These are phyloP conservation scores for Tetrahymena thermophila DNA, from an alignment of 73 alveolate species.

Conservation along the genomic window DNA sequence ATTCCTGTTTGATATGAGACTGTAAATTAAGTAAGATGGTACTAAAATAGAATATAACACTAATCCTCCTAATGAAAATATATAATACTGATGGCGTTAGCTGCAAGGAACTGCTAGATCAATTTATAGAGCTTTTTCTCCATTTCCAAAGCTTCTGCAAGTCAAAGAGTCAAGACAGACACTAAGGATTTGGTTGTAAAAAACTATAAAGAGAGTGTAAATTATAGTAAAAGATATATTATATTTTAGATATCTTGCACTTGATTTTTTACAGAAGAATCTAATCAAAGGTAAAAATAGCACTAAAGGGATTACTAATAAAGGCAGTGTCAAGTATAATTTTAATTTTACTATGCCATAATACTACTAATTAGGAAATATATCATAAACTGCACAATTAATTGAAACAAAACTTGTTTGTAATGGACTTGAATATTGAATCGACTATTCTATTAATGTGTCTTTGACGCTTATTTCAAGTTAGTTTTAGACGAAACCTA, in stretches of 20 bases:
- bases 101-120: neutral
- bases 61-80: neutral
- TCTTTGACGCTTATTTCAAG: neutral
- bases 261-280: neutral
- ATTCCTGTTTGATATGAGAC: neutral
- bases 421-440: neutral
- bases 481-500: neutral
- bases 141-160: neutral
- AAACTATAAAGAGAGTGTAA: neutral
- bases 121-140: neutral
- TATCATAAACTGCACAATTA: neutral
- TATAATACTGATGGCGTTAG: neutral
- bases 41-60: neutral
- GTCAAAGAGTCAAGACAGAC: neutral
- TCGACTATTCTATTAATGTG: neutral
- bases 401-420: neutral
- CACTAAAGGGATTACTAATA: neutral
- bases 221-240: neutral
- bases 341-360: neutral
- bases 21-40: neutral
- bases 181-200: neutral
- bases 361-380: neutral
- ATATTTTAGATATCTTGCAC: neutral
- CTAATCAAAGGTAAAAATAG: neutral
- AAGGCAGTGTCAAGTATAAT: neutral